Conservation (phyloP, 2,329 filamentous ascomycete species). For the Pseudonectria foliicola region DNA sequence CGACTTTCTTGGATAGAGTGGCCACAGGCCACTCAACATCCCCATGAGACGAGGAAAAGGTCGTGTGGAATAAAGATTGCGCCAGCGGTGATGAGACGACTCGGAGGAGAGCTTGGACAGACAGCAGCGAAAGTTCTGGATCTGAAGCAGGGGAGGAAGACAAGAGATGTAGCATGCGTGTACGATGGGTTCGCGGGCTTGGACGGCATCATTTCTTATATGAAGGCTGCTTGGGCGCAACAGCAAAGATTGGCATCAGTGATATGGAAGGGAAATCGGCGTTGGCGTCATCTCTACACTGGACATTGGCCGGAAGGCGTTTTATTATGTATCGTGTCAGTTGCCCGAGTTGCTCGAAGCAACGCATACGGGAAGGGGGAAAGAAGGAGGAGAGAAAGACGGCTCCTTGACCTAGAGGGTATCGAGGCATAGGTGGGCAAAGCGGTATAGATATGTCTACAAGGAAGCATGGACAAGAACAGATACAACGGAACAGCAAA, state of each 20-base stretch:
- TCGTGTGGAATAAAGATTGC: no score
- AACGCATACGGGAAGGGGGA: slow-evolving; percentile 10
- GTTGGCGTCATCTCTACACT: slow-evolving; percentile 22
- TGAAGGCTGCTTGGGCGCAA: slow-evolving; percentile 10
- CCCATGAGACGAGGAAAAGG: slow-evolving; percentile 4
- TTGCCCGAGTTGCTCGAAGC: slow-evolving; percentile 13
- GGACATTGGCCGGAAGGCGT: slow-evolving; percentile 19
- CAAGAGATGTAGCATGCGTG: slow-evolving; percentile 16
- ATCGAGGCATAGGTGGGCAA: slow-evolving; percentile 14
- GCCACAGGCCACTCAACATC: slow-evolving; percentile 4
- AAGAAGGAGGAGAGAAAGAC: slow-evolving; percentile 6
- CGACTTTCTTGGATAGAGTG: slow-evolving; percentile 18
- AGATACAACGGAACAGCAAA: slow-evolving; percentile 23
- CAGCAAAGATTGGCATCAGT: slow-evolving; percentile 17
- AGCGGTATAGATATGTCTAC: slow-evolving; percentile 19
- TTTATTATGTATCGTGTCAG: slow-evolving; percentile 23
- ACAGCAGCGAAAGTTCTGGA: slow-evolving; percentile 11
- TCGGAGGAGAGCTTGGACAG: slow-evolving; percentile 15
- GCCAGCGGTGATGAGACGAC: no score
- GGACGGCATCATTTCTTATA: slow-evolving; percentile 12
- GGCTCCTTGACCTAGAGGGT: slow-evolving; percentile 17
- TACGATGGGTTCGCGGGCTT: slow-evolving; percentile 14
- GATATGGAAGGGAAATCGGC: slow-evolving; percentile 6
- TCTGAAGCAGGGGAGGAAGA: slow-evolving; percentile 11
- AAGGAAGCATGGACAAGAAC: slow-evolving; percentile 19